Evolutionary conservation across 306 rosid genomes (phyloP), one percentile per base, ranked within the genome.

Genomic region (Argentina anserina): DNA sequence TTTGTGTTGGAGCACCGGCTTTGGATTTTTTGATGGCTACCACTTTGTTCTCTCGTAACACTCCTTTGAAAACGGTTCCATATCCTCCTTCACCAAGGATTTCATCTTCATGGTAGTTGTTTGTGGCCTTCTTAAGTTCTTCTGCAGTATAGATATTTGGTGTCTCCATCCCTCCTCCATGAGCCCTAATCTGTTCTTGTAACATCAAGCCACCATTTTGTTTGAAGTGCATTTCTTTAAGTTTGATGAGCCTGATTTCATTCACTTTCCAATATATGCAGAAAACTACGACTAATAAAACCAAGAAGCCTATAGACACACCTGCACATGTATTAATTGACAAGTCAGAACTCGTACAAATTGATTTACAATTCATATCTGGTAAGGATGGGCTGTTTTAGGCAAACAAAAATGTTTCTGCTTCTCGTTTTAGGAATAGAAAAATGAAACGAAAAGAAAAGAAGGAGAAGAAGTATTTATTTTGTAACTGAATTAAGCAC

Each of bases 1-100:
- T 73, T 12, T 72, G 37, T 0, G 63, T 41, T 12, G 52, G 41
- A 1, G 43, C 66, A 1, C 66, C 60, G 7, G 53, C 4, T 31
- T 79, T 79, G 6, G 71, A 62, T 28, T 67, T 79, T 53, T 79
- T 79, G 31, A 73, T 61, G 2, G 82, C 82, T 20, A 73, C 78
- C 0, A 40, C 28, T n/a, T 42, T 75, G 3, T 7, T 41, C 40
- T 65, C 58, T 6, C 39, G 14, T 11, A 52, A 20, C 2, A 33
- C 18, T 3, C 79, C 79, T 15, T 55, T 66, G 36, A 66, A 75
- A n/a, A 66, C 73, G 0, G 66, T 67, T 14, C 73, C 79, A 28
- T 53, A 75, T 23, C 49, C 73, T 40, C 79, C 67, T 67, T 41
- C 45, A 1, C 73, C 79, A 67, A 75, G 43, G 5, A 53, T n/a